Percentiles rank a stretch among this genome's conserved stretches.
Evolutionary conservation across 176 grass and related monocot genomes (phyloP).

Genomic region (Neostapfia colusana): DNA sequence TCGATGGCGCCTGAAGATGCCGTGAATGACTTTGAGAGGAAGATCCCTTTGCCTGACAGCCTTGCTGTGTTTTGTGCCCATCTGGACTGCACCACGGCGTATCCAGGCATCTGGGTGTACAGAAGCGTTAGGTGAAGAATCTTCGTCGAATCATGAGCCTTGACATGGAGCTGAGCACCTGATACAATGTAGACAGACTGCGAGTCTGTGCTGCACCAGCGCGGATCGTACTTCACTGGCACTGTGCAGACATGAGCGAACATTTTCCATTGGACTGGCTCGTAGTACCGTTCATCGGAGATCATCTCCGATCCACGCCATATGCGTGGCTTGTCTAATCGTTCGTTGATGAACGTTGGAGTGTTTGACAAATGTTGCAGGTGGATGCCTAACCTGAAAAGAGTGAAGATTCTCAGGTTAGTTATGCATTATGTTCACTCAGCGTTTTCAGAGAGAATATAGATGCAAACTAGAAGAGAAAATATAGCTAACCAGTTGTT

Average conservation of each 20-base stretch:
- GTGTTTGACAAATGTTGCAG: constrained; percentile 68
- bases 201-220: constrained; percentile 29
- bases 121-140: constrained; percentile 74
- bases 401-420: neutral
- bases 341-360: constrained; percentile 49
- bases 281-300: constrained; percentile 64
- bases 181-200: constrained; percentile 54
- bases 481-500: constrained; percentile 54
- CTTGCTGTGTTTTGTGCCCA: constrained; percentile 48
- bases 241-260: constrained; percentile 75
- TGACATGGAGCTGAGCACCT: constrained; percentile 72
- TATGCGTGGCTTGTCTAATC: neutral
- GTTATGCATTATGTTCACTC: neutral
- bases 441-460: neutral
- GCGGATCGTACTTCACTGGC: constrained; percentile 69
- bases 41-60: constrained; percentile 53
- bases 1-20: constrained; percentile 21
- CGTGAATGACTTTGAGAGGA: constrained; percentile 50
- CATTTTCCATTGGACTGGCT: constrained; percentile 72
- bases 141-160: constrained; percentile 32
- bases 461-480: neutral
- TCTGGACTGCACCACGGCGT: constrained; percentile 59
- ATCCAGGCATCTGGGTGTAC: constrained; percentile 61
- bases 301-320: constrained; percentile 77
- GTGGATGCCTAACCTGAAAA: constrained; percentile 69